These are phyloP conservation scores for Blastobotrys raffinosifermentans DNA, from an alignment of 1,139 yeast genomes.

Conservation along the genomic window DNA sequence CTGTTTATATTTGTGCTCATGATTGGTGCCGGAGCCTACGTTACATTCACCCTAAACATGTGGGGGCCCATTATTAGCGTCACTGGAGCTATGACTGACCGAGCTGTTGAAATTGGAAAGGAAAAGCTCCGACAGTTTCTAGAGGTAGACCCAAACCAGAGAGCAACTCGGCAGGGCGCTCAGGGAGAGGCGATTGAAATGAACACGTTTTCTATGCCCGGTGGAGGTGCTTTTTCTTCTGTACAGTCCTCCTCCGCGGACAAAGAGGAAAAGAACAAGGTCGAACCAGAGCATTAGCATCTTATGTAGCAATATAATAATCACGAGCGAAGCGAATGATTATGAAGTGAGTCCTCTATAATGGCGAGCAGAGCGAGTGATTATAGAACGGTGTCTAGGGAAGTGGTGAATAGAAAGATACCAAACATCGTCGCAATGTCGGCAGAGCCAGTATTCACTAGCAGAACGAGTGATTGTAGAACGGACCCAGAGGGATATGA, in stretches of 20 bases:
- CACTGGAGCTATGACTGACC: conserved; percentile 50
- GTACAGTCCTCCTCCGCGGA: too few species aligned
- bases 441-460: too few species aligned
- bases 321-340: not conserved
- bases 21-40: conserved; percentile 57
- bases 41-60: conserved; percentile 64
- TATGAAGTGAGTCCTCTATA: too few species aligned
- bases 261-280: too few species aligned
- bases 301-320: not conserved
- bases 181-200: not conserved
- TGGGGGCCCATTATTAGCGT: conserved; percentile 70
- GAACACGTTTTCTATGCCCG: conserved; percentile 1
- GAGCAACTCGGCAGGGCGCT: not conserved
- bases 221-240: conserved; percentile 1
- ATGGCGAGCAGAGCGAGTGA: too few species aligned
- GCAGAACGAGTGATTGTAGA: too few species aligned
- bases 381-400: too few species aligned
- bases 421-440: too few species aligned
- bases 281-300: not conserved
- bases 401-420: too few species aligned
- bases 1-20: conserved; percentile 54
- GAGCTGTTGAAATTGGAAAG: conserved; percentile 51
- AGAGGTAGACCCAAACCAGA: conserved; percentile 17
- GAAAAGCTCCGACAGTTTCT: conserved; percentile 42
- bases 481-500: too few species aligned